Conservation (phyloP, 768 basidiomycete genomes). For the Mycena maculata region DNA sequence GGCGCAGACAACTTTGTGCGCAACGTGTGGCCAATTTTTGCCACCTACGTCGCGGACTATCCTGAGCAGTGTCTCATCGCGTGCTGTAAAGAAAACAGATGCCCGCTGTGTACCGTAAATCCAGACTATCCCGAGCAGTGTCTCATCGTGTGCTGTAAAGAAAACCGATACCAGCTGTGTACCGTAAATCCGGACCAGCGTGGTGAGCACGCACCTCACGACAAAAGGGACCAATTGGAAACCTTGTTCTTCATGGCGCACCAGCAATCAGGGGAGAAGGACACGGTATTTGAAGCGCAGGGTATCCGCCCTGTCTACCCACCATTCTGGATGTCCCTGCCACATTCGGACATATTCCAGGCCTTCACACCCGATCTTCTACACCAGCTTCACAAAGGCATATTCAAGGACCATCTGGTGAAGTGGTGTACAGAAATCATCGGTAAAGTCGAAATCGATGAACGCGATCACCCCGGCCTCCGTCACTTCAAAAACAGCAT, state of each 20-base stretch:
- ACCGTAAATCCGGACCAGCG: constrained; percentile 31
- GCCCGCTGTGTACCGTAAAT: neutral
- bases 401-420: constrained; percentile 58
- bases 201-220: neutral
- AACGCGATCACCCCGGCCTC: constrained; percentile 37
- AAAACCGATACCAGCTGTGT: constrained; percentile 14
- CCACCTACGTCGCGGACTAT: constrained; percentile 23
- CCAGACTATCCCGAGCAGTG: constrained; percentile 34
- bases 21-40: constrained; percentile 24
- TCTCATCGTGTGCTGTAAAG: constrained; percentile 21
- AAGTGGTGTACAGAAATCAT: constrained; percentile 45
- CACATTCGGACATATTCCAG: constrained; percentile 52
- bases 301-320: constrained; percentile 31
- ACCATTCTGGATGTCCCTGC: constrained; percentile 56
- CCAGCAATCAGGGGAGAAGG: constrained; percentile 4
- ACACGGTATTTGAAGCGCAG: constrained; percentile 32
- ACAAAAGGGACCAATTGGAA: neutral
- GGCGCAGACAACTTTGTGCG: constrained; percentile 18
- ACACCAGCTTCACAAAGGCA: constrained; percentile 61
- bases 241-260: constrained; percentile 35
- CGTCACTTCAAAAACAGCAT: constrained; percentile 50
- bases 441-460: constrained; percentile 48
- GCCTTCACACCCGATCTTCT: constrained; percentile 57
- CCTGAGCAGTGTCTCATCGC: constrained; percentile 8
- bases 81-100: constrained; percentile 29